A percentile compares a stretch with the other conserved stretches of the same genome.
These are phyloP conservation scores for Sclerotinia subarctica DNA, from an alignment of 2,329 filamentous ascomycete species.

Conservation along the genomic window DNA sequence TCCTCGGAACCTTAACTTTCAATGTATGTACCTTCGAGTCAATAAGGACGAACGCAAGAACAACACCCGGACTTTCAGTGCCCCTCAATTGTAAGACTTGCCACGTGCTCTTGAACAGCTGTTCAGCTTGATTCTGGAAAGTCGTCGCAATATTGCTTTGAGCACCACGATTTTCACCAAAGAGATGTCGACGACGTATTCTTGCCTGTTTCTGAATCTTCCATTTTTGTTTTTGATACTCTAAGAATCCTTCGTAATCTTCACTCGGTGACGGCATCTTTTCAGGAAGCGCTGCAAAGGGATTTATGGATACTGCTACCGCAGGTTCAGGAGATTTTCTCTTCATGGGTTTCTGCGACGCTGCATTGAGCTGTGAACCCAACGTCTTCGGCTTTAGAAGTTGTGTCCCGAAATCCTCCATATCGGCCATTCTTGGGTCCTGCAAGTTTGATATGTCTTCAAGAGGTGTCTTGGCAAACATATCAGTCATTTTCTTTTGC, in stretches of 20 bases:
- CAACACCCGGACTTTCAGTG: conserved; percentile 80
- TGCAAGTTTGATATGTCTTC: conserved; percentile 68
- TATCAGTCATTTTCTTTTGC: conserved; percentile 96
- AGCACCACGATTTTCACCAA: conserved; percentile 76
- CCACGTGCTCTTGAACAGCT: conserved; percentile 90
- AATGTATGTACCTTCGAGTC: conserved; percentile 86
- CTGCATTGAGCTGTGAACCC: conserved; percentile 46
- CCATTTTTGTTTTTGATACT: conserved; percentile 99
- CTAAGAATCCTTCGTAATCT: conserved; percentile 82
- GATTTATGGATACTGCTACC: conserved; percentile 62
- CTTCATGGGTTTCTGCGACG: conserved; percentile 62
- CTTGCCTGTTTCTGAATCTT: conserved; percentile 93
- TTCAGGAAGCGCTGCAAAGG: conserved; percentile 76
- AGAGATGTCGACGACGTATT: conserved; percentile 80
- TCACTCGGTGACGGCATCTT: conserved; percentile 81
- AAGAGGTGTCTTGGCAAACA: conserved; percentile 73
- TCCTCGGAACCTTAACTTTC: conserved; percentile 83
- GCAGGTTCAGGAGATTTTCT: conserved; percentile 69
- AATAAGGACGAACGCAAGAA: conserved; percentile 86
- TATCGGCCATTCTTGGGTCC: conserved; percentile 56
- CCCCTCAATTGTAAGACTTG: conserved; percentile 84
- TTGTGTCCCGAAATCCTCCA: conserved; percentile 77
- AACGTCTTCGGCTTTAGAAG: conserved; percentile 63
- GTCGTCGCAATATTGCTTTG: conserved; percentile 63
- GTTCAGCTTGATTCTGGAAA: conserved; percentile 89